These are phyloP conservation scores for Pseudomassariella vexata DNA, from an alignment of 2,329 filamentous ascomycete genomes.

Conservation along the genomic window DNA sequence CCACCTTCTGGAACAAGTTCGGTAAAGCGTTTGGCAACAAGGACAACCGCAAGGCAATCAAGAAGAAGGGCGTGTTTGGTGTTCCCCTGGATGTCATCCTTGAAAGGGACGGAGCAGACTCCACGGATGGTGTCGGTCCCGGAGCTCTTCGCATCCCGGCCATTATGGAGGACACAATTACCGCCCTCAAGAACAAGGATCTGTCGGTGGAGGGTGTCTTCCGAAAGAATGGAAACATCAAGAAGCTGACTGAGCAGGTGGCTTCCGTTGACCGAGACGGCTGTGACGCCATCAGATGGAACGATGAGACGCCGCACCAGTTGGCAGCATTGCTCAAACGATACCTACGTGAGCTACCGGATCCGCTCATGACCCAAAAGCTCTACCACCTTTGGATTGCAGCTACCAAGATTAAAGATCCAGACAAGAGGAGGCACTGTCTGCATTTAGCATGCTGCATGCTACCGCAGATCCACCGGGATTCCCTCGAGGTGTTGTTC, in stretches of 20 bases:
- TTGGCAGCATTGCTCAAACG: conserved; percentile 91
- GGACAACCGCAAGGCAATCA: conserved; percentile 67
- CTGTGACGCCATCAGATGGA: conserved; percentile 78
- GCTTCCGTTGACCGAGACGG: conserved; percentile 83
- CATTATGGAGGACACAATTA: conserved; percentile 90
- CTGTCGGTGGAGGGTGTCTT: conserved; percentile 98
- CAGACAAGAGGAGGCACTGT: conserved; percentile 75
- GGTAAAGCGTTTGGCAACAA: conserved; percentile 87
- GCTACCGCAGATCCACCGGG: conserved; percentile 84
- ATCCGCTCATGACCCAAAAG: conserved; percentile 92
- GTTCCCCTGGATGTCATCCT: conserved; percentile 83
- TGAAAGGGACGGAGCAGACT: conserved; percentile 91
- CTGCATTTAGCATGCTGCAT: conserved; percentile 89
- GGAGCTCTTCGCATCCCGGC: conserved; percentile 85
- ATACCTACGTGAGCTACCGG: conserved; percentile 88
- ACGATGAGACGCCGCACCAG: conserved; percentile 85
- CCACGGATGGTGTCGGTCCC: conserved; percentile 93
- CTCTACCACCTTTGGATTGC: conserved; percentile 86
- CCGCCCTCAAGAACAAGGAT: conserved; percentile 97
- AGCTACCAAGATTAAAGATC: conserved; percentile 80
- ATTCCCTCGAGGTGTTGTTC: conserved; percentile 92
- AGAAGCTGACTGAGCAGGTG: conserved; percentile 79
- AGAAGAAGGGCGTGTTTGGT: conserved; percentile 93
- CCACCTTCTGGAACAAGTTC: conserved; percentile 97
- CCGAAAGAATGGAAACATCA: conserved; percentile 98